Conservation (phyloP, 345 rosid genomes). For the Cardamine occulta region DNA sequence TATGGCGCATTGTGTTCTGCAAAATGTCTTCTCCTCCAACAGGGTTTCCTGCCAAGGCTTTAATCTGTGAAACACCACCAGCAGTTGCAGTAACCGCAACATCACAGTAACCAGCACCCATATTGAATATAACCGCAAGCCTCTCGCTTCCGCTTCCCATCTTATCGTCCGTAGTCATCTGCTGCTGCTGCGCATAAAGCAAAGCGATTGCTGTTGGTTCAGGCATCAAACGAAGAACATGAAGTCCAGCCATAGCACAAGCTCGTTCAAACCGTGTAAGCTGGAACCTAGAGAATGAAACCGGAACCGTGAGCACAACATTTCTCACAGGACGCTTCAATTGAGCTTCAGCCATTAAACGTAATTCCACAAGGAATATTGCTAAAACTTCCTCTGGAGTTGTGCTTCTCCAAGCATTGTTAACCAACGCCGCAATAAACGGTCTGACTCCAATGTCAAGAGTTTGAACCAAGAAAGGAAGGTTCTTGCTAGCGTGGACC, state of each 20-base stretch:
- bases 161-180: constrained; percentile 60
- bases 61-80: constrained; percentile 95
- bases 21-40: constrained; percentile 87
- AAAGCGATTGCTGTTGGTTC: constrained; percentile 90
- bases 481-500: constrained; percentile 69
- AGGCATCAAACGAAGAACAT: constrained; percentile 81
- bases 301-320: constrained; percentile 82
- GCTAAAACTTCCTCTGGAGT: constrained; percentile 94
- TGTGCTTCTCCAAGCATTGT: constrained; percentile 84
- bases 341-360: constrained; percentile 74
- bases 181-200: constrained; percentile 91
- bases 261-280: constrained; percentile 79
- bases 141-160: constrained; percentile 89
- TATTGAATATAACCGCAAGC: constrained; percentile 77
- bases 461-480: constrained; percentile 88
- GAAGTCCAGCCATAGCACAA: constrained; percentile 94
- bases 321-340: constrained; percentile 74
- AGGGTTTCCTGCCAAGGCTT: constrained; percentile 69
- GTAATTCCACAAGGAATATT: constrained; percentile 69
- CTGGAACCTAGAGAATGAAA: constrained; percentile 81
- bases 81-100: constrained; percentile 82
- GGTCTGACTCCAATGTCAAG: constrained; percentile 86
- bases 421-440: constrained; percentile 76
- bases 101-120: constrained; percentile 92
- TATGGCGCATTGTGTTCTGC: constrained; percentile 67